Evolutionary conservation across 331 rosid genomes (phyloP).

Genomic region (Dryas integrifolia): DNA sequence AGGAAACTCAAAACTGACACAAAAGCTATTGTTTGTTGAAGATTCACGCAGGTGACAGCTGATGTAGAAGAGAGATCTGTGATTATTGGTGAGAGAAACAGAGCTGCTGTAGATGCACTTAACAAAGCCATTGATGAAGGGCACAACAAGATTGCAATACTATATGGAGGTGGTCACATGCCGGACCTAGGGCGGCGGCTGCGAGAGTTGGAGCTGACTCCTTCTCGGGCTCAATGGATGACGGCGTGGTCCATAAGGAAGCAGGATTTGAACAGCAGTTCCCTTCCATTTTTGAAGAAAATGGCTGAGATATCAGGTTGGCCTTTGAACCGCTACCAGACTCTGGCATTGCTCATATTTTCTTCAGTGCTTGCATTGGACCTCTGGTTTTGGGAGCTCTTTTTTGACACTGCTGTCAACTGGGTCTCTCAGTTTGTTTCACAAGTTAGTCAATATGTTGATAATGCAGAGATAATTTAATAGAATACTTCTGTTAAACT

Average conservation of each 20-base stretch:
- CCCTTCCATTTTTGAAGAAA: conserved; percentile 74
- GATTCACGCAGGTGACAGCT: conserved; percentile 72
- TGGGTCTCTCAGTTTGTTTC: conserved; percentile 54
- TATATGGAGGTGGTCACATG: conserved; percentile 99
- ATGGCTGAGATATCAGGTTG: conserved; percentile 74
- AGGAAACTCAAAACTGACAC: conserved; percentile 25
- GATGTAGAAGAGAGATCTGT: conserved; percentile 84
- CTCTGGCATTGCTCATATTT: conserved; percentile 81
- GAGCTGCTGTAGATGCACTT: conserved; percentile 67
- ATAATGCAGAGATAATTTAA: conserved; percentile 33
- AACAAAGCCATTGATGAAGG: conserved; percentile 59
- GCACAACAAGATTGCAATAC: conserved; percentile 77
- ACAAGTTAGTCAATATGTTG: conserved; percentile 41
- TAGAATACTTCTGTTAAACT: neutral
- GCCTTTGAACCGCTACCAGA: conserved; percentile 92
- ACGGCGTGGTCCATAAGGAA: conserved; percentile 88
- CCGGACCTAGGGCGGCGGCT: conserved; percentile 87
- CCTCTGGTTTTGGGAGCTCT: conserved; percentile 92
- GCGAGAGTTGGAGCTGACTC: conserved; percentile 70
- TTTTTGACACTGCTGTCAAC: conserved; percentile 57
- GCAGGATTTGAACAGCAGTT: conserved; percentile 42
- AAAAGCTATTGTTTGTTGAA: conserved; percentile 30
- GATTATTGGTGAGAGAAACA: conserved; percentile 82
- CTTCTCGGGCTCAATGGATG: conserved; percentile 71
- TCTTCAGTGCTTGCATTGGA: conserved; percentile 82